phyloP scores from a whole-genome alignment of 305 asterid species.

The Fraxinus sp. region DNA sequence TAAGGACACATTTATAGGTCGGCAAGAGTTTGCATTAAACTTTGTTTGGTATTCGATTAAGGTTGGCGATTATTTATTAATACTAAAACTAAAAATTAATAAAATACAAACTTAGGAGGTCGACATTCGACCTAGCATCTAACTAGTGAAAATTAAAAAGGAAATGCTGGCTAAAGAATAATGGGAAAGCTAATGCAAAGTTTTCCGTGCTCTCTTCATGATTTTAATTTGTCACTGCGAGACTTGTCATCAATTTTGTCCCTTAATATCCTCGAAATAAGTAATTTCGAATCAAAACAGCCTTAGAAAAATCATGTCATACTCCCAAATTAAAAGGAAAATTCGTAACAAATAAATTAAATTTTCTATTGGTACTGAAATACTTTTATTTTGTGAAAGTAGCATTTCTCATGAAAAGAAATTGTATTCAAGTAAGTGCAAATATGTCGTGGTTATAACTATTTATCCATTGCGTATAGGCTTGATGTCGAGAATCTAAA shows the following conservation, averaged over 20 bases:
- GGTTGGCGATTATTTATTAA: neutral
- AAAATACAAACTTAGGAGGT: neutral
- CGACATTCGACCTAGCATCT: neutral
- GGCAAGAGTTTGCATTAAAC: neutral
- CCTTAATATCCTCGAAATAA: neutral
- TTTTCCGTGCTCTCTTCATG: neutral
- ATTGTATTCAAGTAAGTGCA: too few species aligned
- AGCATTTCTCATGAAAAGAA: too few species aligned
- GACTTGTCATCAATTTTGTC: neutral
- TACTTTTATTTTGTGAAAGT: too few species aligned
- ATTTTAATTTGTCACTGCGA: too few species aligned
- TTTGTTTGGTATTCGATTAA: neutral
- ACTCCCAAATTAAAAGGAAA: neutral
- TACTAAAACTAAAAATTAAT: neutral
- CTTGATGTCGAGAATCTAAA: neutral
- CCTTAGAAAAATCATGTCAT: neutral
- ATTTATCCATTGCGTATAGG: neutral
- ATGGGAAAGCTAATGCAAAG: neutral
- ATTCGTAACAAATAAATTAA: neutral
- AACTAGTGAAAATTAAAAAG: neutral
- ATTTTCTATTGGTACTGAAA: too few species aligned
- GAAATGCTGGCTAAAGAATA: neutral
- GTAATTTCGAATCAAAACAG: neutral
- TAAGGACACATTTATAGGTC: neutral
- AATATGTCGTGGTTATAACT: neutral